Conservation (phyloP, 148 eudicot species). For the Simmondsia chinensis region DNA sequence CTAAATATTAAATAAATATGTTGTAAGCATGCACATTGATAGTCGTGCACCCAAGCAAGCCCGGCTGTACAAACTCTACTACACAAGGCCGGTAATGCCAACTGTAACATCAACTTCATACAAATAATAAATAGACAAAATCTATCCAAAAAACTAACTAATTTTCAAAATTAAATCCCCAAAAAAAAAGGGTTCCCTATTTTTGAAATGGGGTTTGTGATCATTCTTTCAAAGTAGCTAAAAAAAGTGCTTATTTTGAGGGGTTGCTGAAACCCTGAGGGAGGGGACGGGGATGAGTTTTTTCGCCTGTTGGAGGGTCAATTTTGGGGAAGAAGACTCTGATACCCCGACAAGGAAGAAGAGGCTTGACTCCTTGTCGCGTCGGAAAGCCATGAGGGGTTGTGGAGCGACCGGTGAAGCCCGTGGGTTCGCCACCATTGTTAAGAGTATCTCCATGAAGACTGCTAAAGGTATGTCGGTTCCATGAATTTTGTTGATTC, state of each 20-base stretch:
- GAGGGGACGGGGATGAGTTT: constrained; percentile 19
- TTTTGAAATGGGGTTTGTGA: constrained; percentile 10
- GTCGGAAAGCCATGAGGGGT: neutral
- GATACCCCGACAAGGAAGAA: constrained; percentile 10
- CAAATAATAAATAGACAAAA: too few species aligned
- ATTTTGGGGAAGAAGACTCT: constrained; percentile 24
- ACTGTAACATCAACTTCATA: too few species aligned
- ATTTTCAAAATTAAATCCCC: too few species aligned
- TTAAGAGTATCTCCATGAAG: constrained; percentile 36
- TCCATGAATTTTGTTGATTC: too few species aligned
- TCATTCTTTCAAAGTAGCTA: constrained; percentile 10
- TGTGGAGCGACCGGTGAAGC: neutral
- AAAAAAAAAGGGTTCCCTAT: constrained; percentile 3
- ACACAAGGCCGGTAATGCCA: too few species aligned
- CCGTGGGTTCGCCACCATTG: constrained; percentile 27
- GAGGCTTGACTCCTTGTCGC: neutral
- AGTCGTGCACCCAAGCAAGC: too few species aligned
- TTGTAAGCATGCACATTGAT: too few species aligned
- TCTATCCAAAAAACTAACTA: too few species aligned
- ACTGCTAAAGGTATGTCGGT: constrained; percentile 16
- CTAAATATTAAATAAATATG: too few species aligned
- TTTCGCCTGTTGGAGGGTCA: constrained; percentile 39
- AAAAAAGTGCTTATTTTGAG: constrained; percentile 3
- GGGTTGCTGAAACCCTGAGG: constrained; percentile 3
- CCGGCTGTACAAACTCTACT: too few species aligned